Evolutionary conservation across 2,329 filamentous ascomycete genomes (phyloP), one percentile per base, ranked within the genome.

Genomic region (Elsinoe perseae): DNA sequence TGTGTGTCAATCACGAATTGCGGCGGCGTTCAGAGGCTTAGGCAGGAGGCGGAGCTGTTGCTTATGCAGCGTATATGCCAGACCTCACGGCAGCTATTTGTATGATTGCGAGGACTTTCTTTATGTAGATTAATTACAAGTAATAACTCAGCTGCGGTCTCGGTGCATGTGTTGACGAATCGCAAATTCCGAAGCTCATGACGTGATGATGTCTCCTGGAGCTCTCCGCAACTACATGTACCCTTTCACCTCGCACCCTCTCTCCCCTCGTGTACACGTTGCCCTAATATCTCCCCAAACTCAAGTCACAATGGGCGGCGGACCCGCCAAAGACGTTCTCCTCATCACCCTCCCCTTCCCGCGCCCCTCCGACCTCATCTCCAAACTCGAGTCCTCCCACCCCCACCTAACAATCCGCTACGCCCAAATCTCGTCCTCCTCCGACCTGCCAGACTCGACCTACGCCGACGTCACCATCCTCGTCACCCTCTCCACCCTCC

Each of bases 401-500:
- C 77, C 71, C 5, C 63, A 73, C 62, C 68, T 78, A 59, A 68
- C 75, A n/a, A 65, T 79, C 50, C 70, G 67, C 8, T 78, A 71
- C 59, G 60, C 69, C 48, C 59, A 69, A 40, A 60, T 71, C 25
- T 58, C 57, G 2, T 67, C 61, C 48, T 52, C 44, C 32, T 46
- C 54, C 59, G 44, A 21, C 42, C 30, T n/a, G 54, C 57, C 55
- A 27, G 30, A 34, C 42, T 20, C 58, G 69, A 59, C 73, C 30
- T 73, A 70, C 66, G 64, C 71, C 50, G 67, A 72, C 54, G 68
- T 69, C 32, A 77, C 72, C 1, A 72, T 79, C 59, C 69, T 80
- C 18, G 69, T 72, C 54, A 81, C 78, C 0, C 68, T 79, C 40
- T 68, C 65, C 59, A 70, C 71, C 56, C 69, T 80, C 8, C 78